phyloP scores from a whole-genome alignment of 768 basidiomycete genomes.

The Amanita rubescens region DNA sequence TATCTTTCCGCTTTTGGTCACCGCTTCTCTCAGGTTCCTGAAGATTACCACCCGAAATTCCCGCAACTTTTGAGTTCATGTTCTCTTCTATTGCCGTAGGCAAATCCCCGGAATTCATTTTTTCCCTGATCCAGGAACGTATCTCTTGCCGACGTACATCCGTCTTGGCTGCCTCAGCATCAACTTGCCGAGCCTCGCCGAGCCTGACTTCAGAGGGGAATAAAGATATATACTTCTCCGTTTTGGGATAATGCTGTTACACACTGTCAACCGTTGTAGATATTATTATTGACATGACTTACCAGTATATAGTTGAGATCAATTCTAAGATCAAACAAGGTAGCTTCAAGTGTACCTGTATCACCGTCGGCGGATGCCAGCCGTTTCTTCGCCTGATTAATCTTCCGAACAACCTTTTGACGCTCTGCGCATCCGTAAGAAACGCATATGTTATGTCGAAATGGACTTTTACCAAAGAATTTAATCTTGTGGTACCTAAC shows the following conservation, averaged over 20 bases:
- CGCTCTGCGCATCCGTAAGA: slow-evolving; percentile 47
- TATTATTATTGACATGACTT: neutral
- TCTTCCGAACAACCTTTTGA: slow-evolving; percentile 75
- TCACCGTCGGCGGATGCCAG: slow-evolving; percentile 22
- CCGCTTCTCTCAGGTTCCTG: neutral
- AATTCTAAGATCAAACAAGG: slow-evolving; percentile 58
- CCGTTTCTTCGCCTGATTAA: slow-evolving; percentile 58
- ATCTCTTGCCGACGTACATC: slow-evolving; percentile 50
- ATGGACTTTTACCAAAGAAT: slow-evolving; percentile 73
- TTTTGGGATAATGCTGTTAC: slow-evolving; percentile 84
- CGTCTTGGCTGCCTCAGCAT: slow-evolving; percentile 27
- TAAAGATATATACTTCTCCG: slow-evolving; percentile 83
- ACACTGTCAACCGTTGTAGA: neutral
- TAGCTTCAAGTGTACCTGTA: slow-evolving; percentile 29
- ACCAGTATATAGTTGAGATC: slow-evolving; percentile 91
- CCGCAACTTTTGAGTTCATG: no score
- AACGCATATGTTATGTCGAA: neutral
- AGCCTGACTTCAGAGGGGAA: slow-evolving; percentile 66
- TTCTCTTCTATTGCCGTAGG: slow-evolving; percentile 51
- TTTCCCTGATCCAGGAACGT: slow-evolving; percentile 47
- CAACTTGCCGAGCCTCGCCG: slow-evolving; percentile 20
- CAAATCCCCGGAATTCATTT: slow-evolving; percentile 56
- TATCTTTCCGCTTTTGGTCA: slow-evolving; percentile 1
- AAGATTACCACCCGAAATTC: neutral
- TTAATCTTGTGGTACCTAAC: slow-evolving; percentile 83